A percentile compares a stretch with the other conserved stretches of the same genome.
Evolutionary conservation across 257 asterid genomes (phyloP).

Genomic region (Agastache rugosa): DNA sequence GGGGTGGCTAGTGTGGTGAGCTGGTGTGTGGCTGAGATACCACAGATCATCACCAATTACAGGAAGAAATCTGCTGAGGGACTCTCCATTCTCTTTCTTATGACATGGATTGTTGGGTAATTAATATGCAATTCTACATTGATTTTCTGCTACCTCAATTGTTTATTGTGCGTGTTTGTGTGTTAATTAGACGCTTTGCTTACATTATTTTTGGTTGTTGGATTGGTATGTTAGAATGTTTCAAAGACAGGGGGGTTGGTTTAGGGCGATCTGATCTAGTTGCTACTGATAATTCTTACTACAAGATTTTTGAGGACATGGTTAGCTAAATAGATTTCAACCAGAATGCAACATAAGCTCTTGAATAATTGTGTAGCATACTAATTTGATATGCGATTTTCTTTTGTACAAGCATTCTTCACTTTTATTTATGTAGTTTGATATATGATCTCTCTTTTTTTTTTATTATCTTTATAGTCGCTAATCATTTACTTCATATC

Average conservation of each 20-base stretch:
- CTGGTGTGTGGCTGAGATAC: constrained; percentile 81
- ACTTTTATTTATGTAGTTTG: neutral
- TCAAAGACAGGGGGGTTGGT: neutral
- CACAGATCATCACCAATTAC: constrained; percentile 71
- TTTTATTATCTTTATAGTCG: neutral
- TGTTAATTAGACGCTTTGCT: neutral
- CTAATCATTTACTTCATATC: constrained; percentile 26
- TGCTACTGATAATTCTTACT: constrained; percentile 8
- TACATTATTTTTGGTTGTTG: neutral
- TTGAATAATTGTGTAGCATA: neutral
- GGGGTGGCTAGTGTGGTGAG: constrained; percentile 65
- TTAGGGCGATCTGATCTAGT: neutral
- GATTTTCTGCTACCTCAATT: neutral
- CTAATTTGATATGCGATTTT: neutral
- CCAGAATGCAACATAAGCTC: neutral
- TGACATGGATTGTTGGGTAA: constrained; percentile 83
- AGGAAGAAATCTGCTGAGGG: constrained; percentile 64
- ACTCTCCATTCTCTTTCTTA: constrained; percentile 59
- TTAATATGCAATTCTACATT: too few relatives aligned
- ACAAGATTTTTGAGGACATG: neutral
- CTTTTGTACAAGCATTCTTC: too few relatives aligned
- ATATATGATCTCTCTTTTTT: neutral
- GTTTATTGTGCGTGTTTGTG: neutral
- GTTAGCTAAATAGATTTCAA: neutral
- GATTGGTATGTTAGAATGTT: neutral